phyloP scores from a whole-genome alignment of 306 rosid genomes.

The Sesbania bispinosa region DNA sequence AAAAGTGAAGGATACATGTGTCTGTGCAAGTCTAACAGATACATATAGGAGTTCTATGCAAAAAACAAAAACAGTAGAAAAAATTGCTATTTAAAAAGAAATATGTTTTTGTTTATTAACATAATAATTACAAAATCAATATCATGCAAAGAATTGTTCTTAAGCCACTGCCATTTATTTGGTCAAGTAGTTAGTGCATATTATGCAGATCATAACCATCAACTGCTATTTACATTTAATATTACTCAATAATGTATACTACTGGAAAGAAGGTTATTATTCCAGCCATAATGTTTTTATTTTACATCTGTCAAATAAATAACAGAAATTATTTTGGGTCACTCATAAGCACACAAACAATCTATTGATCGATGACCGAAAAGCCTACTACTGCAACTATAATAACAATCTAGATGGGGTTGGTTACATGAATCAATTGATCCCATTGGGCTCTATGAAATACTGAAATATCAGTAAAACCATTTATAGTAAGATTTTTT shows the following conservation, averaged over 20 bases:
- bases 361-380: background rate
- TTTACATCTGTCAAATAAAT: background rate
- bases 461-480: background rate
- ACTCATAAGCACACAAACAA: background rate
- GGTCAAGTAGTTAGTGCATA: background rate
- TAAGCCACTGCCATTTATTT: background rate
- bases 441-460: background rate
- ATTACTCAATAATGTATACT: background rate
- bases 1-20: background rate
- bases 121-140: background rate
- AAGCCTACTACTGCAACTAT: background rate
- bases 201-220: constrained; percentile 7
- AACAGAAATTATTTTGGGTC: background rate
- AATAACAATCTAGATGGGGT: background rate
- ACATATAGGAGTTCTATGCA: background rate
- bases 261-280: background rate
- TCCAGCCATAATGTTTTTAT: background rate
- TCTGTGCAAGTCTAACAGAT: background rate
- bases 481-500: background rate
- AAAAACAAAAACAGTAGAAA: background rate
- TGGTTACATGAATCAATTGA: background rate
- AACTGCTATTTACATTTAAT: background rate
- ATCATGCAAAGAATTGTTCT: background rate
- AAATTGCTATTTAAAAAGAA: background rate
- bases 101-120: background rate